Conservation (phyloP, 352 stramenopile species). For the Plasmopara muralis region DNA sequence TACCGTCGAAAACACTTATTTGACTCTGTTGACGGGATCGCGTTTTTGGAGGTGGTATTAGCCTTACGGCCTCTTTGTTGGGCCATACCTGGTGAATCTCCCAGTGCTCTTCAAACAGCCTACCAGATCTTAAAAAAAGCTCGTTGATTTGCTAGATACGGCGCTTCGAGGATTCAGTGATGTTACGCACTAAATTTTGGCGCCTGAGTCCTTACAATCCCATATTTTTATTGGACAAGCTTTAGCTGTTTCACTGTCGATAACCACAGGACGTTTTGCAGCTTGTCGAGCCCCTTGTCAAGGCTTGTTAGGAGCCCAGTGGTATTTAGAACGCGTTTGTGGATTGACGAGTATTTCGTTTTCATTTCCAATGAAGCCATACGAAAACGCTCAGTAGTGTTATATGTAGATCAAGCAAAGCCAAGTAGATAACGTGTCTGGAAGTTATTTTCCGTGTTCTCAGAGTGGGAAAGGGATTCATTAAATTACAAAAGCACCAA, state of each 20-base stretch:
- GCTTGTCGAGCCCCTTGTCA: background rate
- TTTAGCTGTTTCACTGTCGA: background rate
- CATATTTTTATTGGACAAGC: background rate
- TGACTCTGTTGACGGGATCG: background rate
- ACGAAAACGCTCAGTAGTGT: too few species aligned
- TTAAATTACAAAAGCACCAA: too few species aligned
- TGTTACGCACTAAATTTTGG: background rate
- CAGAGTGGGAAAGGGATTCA: too few species aligned
- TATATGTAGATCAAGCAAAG: too few species aligned
- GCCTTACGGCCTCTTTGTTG: background rate
- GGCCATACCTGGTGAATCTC: background rate
- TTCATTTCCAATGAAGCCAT: too few species aligned
- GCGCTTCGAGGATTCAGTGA: background rate
- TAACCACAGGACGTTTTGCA: background rate
- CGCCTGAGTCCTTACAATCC: background rate
- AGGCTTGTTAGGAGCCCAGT: background rate
- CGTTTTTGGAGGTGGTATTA: background rate
- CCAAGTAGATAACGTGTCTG: too few species aligned
- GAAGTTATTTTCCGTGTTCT: too few species aligned
- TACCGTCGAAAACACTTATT: background rate
- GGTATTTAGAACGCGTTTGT: too few species aligned
- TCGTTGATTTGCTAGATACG: background rate
- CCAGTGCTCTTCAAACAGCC: background rate
- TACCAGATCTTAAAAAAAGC: background rate
- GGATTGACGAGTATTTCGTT: too few species aligned